phyloP scores from a whole-genome alignment of 768 basidiomycete genomes.

The Lactifluus volemus region DNA sequence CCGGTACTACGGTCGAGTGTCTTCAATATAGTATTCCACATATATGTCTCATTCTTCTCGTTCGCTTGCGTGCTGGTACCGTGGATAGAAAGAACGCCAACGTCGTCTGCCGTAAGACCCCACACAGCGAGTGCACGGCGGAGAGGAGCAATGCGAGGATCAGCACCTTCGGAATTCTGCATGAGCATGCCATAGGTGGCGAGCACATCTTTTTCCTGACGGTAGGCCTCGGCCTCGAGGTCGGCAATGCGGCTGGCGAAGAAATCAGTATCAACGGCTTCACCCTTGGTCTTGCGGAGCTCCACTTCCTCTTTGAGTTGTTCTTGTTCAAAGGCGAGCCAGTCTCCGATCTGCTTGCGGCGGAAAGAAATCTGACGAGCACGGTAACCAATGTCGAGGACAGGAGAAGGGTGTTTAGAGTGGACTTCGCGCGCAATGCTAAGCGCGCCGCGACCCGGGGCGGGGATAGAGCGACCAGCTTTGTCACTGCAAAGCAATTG shows the following conservation, averaged over 20 bases:
- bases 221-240: slow-evolving; percentile 83
- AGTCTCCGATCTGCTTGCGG: slow-evolving; percentile 88
- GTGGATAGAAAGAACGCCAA: slow-evolving; percentile 85
- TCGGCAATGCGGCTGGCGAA: slow-evolving; percentile 68
- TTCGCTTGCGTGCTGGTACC: slow-evolving; percentile 85
- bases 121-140: slow-evolving; percentile 95
- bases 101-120: slow-evolving; percentile 89
- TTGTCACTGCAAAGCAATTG: slow-evolving; percentile 60
- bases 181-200: slow-evolving; percentile 87
- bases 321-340: slow-evolving; percentile 83
- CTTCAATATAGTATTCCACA: slow-evolving; percentile 95
- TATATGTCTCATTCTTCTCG: slow-evolving; percentile 95
- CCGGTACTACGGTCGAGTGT: slow-evolving; percentile 83
- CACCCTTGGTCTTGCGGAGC: slow-evolving; percentile 44
- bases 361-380: slow-evolving; percentile 93
- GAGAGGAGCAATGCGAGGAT: slow-evolving; percentile 81
- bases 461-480: slow-evolving; percentile 95
- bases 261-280: slow-evolving; percentile 53
- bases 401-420: slow-evolving; percentile 67
- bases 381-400: slow-evolving; percentile 82
- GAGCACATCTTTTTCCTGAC: slow-evolving; percentile 91
- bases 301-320: slow-evolving; percentile 76
- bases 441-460: slow-evolving; percentile 90
- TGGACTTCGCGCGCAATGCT: slow-evolving; percentile 80
- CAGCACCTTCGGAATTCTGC: slow-evolving; percentile 47